A percentile compares a stretch with the other conserved stretches of the same genome.
These are phyloP conservation scores for Botrytis byssoidea DNA, from an alignment of 2,329 filamentous ascomycete species.

Conservation along the genomic window DNA sequence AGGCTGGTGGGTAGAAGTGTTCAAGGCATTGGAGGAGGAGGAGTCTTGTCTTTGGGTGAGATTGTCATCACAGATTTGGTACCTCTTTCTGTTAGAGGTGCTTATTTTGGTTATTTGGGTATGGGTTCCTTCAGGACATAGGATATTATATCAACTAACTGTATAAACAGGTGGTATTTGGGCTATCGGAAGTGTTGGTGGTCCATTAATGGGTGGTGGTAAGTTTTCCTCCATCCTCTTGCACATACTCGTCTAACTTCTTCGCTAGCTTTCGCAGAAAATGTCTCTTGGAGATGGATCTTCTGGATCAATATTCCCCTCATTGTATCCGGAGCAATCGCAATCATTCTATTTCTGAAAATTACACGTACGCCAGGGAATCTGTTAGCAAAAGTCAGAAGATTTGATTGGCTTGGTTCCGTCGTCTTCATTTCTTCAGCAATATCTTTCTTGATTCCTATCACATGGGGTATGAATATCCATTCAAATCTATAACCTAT, in stretches of 20 bases:
- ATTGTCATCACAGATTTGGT: slow-evolving; percentile 49
- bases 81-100: slow-evolving; percentile 44
- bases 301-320: slow-evolving; percentile 50
- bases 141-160: background rate
- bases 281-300: slow-evolving; percentile 59
- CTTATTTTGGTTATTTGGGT: slow-evolving; percentile 41
- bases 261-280: slow-evolving; percentile 48
- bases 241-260: background rate
- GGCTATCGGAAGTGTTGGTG: slow-evolving; percentile 55
- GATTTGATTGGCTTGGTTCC: slow-evolving; percentile 63
- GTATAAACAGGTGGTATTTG: slow-evolving; percentile 42
- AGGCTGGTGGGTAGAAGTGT: slow-evolving; percentile 44
- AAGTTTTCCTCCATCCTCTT: background rate
- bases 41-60: slow-evolving; percentile 48
- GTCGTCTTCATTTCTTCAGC: slow-evolving; percentile 58
- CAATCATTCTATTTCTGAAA: slow-evolving; percentile 35
- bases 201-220: slow-evolving; percentile 51
- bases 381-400: slow-evolving; percentile 40
- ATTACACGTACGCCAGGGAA: slow-evolving; percentile 31
- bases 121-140: background rate
- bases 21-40: slow-evolving; percentile 53
- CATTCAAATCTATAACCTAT: background rate
- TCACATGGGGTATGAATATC: slow-evolving; percentile 52
- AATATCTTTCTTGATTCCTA: slow-evolving; percentile 58
- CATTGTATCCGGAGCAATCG: slow-evolving; percentile 30